Base-by-base conservation (phyloP, 129 eudicot genomes). In the Pseudognaphalium luteoalbum region DNA sequence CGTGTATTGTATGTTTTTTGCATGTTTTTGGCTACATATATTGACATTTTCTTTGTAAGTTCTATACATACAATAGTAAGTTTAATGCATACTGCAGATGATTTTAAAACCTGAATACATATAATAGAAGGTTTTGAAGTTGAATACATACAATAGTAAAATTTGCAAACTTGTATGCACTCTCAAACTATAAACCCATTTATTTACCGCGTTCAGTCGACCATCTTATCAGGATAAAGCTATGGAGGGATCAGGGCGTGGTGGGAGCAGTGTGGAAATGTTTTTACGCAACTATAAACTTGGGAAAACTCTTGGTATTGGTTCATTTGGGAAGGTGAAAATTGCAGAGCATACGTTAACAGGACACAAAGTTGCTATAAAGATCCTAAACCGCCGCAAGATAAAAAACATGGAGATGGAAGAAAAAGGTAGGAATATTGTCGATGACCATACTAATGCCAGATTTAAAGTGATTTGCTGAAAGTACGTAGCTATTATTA, bases 281-380 rank as follows among this genome's bases (percentile, higher is more conserved):
- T 87, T 83, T 50, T 68, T 92, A 57, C 75, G 89, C 72, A 92
- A 92, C 87, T 92, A 92, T 73, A 90, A 84, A 72, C 93, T 92
- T 66, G 98, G 98, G 59, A 90, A 90, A 78, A 90, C 98, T 42
- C 93, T 92, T 39, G 98, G 98, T 19, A 92, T 92, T 69, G 98
- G 98, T 60, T 92, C 98, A 22, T 92, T 90, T 75, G 98, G 96
- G 11, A 92, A 92, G 78, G 98, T 92, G 70, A 92, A 92, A 80
- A 85, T 90, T 79, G 98, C 96, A 47, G 96, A 87, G 67, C 98
- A 92, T 82, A 78, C 81, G 29, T 75, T 86, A 80, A 90, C 98
- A 0, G 86, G 92, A 30, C 96, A 90, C 78, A 92, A 90, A 83
- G 96, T 92, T 42, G 98, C 98, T 70, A 86, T 92, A 81, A 92